Evolutionary conservation across 176 grass and related monocot species (phyloP).

Genomic region (Luzula sylvatica): DNA sequence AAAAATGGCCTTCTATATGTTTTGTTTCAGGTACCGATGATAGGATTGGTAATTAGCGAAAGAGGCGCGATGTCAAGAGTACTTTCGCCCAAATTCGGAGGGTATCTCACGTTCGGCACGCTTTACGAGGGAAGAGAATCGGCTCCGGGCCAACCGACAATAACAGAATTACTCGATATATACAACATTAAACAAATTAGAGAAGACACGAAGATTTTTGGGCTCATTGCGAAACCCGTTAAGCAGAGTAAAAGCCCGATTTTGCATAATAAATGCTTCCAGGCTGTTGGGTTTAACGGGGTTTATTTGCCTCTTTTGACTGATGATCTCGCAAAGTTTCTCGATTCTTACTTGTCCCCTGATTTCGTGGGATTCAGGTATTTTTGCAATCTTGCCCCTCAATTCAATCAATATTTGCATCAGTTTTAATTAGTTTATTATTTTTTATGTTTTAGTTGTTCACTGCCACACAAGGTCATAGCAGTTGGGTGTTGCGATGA

Average conservation of each 20-base stretch:
- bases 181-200: slow-evolving; percentile 70
- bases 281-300: slow-evolving; percentile 61
- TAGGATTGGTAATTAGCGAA: slow-evolving; percentile 92
- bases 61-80: slow-evolving; percentile 78
- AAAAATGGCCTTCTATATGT: no score
- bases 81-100: slow-evolving; percentile 68
- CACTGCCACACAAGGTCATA: slow-evolving; percentile 87
- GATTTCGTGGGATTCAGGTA: slow-evolving; percentile 96
- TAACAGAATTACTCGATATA: slow-evolving; percentile 58
- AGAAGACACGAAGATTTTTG: slow-evolving; percentile 68
- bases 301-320: slow-evolving; percentile 89
- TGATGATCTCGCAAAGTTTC: slow-evolving; percentile 72
- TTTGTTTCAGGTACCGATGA: slow-evolving; percentile 67
- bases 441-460: slow-evolving; percentile 51
- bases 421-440: not conserved
- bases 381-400: no score
- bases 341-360: slow-evolving; percentile 65
- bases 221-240: slow-evolving; percentile 86
- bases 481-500: slow-evolving; percentile 69
- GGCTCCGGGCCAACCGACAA: slow-evolving; percentile 67
- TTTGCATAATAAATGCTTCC: slow-evolving; percentile 81
- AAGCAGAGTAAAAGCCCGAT: slow-evolving; percentile 84
- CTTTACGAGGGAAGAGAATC: slow-evolving; percentile 57
- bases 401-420: no score
- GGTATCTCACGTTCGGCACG: slow-evolving; percentile 85